A percentile compares a stretch with the other conserved stretches of the same genome.
Evolutionary conservation across 2,329 filamentous ascomycete genomes (phyloP).

Genomic region (Tympanopsis confertula): DNA sequence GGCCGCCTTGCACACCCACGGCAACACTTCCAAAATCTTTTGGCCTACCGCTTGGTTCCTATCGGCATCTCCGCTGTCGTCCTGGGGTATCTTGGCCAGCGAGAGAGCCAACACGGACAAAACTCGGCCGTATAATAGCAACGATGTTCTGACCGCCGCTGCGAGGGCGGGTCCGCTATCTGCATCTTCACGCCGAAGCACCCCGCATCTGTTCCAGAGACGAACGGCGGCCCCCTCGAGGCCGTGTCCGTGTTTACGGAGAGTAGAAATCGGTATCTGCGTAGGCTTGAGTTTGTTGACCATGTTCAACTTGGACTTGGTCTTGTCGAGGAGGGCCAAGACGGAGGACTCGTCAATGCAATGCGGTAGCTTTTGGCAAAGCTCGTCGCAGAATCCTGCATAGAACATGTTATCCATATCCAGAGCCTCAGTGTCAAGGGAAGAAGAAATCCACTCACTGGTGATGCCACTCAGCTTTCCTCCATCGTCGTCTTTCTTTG

Average conservation of each 20-base stretch:
- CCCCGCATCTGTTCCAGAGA: slow-evolving; percentile 58
- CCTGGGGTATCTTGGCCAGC: slow-evolving; percentile 28
- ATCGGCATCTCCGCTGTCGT: slow-evolving; percentile 10
- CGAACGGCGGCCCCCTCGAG: slow-evolving; percentile 43
- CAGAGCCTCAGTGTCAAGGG: too few species aligned
- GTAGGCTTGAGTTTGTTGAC: not conserved
- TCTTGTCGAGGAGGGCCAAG: slow-evolving; percentile 2
- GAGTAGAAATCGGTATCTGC: not conserved
- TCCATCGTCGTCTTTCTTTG: too few species aligned
- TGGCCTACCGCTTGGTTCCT: slow-evolving; percentile 37
- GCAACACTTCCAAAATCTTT: slow-evolving; percentile 24
- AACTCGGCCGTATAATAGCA: slow-evolving; percentile 28
- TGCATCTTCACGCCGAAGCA: slow-evolving; percentile 26
- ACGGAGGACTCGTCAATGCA: too few species aligned
- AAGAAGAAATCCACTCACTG: too few species aligned
- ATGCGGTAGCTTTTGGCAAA: too few species aligned
- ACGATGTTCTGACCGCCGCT: slow-evolving; percentile 10
- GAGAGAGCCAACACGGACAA: slow-evolving; percentile 61
- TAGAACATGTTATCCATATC: too few species aligned
- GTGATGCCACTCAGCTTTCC: too few species aligned
- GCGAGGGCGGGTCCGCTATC: slow-evolving; percentile 8
- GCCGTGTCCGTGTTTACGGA: slow-evolving; percentile 13
- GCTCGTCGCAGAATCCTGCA: too few species aligned
- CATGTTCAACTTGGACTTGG: not conserved
- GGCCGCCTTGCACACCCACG: slow-evolving; percentile 3